Percentiles rank a stretch among this genome's conserved stretches.
These are phyloP conservation scores for Echeveria elegans DNA, from an alignment of 164 flowering plant genomes.

Conservation along the genomic window DNA sequence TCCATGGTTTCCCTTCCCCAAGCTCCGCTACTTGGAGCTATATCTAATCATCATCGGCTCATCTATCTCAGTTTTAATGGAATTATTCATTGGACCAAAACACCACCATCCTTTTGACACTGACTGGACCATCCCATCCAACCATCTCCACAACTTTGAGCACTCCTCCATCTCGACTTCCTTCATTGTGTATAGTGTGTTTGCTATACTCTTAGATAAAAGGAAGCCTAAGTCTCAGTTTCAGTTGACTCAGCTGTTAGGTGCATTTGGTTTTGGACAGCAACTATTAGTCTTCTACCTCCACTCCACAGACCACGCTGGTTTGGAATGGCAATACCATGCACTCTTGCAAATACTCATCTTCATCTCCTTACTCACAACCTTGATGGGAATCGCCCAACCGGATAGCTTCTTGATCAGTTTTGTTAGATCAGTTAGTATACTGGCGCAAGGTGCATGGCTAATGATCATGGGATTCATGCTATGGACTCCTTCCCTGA, in stretches of 20 bases:
- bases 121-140: slow-evolving; percentile 57
- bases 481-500: slow-evolving; percentile 61
- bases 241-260: slow-evolving; percentile 39
- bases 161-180: slow-evolving; percentile 47
- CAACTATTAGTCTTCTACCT: slow-evolving; percentile 58
- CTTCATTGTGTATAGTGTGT: slow-evolving; percentile 34
- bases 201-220: slow-evolving; percentile 26
- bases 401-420: slow-evolving; percentile 51
- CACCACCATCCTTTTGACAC: slow-evolving; percentile 51
- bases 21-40: slow-evolving; percentile 37
- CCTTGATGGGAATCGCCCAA: slow-evolving; percentile 42
- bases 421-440: slow-evolving; percentile 58
- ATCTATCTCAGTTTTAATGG: slow-evolving; percentile 40
- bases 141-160: slow-evolving; percentile 64
- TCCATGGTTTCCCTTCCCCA: slow-evolving; percentile 52
- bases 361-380: slow-evolving; percentile 31
- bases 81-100: slow-evolving; percentile 49
- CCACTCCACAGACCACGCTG: slow-evolving; percentile 33
- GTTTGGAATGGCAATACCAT: slow-evolving; percentile 37
- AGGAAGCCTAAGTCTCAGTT: slow-evolving; percentile 13
- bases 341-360: slow-evolving; percentile 25
- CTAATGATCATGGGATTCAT: slow-evolving; percentile 56
- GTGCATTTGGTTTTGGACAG: slow-evolving; percentile 48
- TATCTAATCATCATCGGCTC: slow-evolving; percentile 32
- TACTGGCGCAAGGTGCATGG: slow-evolving; percentile 71